These are phyloP conservation scores for Carnegiea gigantea DNA, from an alignment of 179 eudicot genomes.

Conservation along the genomic window DNA sequence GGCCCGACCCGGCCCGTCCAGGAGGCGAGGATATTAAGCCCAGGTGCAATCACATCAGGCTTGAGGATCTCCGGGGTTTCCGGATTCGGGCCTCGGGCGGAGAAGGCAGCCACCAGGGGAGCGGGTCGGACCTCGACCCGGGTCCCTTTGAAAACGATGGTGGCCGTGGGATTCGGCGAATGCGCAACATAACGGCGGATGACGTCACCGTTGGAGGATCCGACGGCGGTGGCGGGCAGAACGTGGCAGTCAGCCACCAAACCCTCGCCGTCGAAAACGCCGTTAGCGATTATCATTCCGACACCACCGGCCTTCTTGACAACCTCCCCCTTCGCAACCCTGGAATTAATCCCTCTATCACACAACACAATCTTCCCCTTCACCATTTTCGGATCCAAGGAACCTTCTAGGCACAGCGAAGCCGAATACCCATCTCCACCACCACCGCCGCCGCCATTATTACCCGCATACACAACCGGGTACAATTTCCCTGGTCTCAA, in stretches of 20 bases:
- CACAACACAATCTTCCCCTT: conserved; percentile 80
- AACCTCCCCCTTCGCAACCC: conserved; percentile 77
- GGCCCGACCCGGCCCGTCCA: conserved; percentile 88
- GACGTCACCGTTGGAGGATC: conserved; percentile 58
- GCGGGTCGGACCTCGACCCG: conserved; percentile 68
- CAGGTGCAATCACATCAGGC: conserved; percentile 93
- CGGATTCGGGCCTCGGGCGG: conserved; percentile 90
- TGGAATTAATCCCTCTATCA: conserved; percentile 87
- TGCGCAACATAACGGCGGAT: conserved; percentile 63
- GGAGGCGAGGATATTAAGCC: conserved; percentile 76
- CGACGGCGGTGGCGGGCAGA: conserved; percentile 77
- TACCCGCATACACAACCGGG: conserved; percentile 69
- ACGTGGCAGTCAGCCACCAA: conserved; percentile 91
- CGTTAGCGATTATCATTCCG: conserved; percentile 89
- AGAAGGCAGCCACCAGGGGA: conserved; percentile 84
- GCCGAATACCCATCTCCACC: conserved; percentile 82
- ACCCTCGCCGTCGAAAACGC: conserved; percentile 91
- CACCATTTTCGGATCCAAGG: conserved; percentile 54
- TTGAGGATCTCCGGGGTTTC: conserved; percentile 76
- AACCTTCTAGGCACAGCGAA: conserved; percentile 80
- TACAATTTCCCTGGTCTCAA: conserved; percentile 49
- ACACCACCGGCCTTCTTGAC: conserved; percentile 77
- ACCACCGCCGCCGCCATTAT: conserved; percentile 29
- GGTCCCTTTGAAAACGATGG: conserved; percentile 71
- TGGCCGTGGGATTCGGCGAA: conserved; percentile 46